phyloP scores from a whole-genome alignment of 345 rosid genomes.

The Balakata baccata region DNA sequence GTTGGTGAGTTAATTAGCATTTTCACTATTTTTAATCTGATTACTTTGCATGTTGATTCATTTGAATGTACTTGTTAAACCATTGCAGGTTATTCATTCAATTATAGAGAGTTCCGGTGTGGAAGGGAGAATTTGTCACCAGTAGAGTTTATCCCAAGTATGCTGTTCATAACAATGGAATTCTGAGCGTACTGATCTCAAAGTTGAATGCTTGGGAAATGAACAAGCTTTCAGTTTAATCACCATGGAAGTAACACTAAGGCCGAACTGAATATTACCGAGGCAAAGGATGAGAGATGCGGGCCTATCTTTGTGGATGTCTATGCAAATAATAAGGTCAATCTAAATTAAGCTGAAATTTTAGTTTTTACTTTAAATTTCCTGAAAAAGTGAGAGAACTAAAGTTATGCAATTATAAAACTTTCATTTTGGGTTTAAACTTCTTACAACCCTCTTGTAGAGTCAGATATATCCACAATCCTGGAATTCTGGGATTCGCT shows the following conservation, averaged over 20 bases:
- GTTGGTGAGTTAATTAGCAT: conserved; percentile 21
- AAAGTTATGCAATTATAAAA: too few relatives aligned
- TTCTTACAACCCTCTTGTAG: too few relatives aligned
- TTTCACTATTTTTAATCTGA: neutral
- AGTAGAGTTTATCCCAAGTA: conserved; percentile 32
- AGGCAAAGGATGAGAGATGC: neutral
- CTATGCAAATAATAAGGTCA: neutral
- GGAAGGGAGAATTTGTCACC: conserved; percentile 29
- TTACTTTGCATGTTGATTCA: conserved; percentile 8
- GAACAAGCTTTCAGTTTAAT: neutral
- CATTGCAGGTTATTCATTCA: conserved; percentile 37
- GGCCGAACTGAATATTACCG: neutral
- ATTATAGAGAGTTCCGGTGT: conserved; percentile 37
- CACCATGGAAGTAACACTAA: neutral
- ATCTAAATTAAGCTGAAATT: neutral
- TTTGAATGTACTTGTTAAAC: neutral
- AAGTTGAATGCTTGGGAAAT: conserved; percentile 57
- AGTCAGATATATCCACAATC: too few relatives aligned
- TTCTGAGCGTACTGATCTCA: conserved; percentile 31
- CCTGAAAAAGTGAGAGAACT: neutral
- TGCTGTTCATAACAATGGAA: conserved; percentile 23
- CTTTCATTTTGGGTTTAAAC: too few relatives aligned
- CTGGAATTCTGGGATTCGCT: too few relatives aligned
- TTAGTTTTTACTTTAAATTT: too few relatives aligned
- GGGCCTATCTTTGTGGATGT: neutral